Evolutionary conservation across 2,329 filamentous ascomycete genomes (phyloP).

Genomic region (Colletotrichum musicola): DNA sequence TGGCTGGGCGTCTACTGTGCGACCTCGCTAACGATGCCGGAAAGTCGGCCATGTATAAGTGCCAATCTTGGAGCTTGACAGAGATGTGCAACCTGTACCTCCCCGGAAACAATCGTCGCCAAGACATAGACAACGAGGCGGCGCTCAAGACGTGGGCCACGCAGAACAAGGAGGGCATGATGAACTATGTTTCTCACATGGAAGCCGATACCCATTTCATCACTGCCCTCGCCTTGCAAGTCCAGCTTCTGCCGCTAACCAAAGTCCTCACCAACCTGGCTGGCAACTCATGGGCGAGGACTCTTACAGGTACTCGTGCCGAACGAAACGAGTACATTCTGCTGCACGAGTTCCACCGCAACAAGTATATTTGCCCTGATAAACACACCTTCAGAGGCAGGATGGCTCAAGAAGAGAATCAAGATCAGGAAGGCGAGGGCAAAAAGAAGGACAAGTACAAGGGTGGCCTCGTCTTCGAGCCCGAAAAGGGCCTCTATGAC

Average conservation of each 20-base stretch:
- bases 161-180: conserved; percentile 81
- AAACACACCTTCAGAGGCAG: conserved; percentile 87
- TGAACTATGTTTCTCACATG: conserved; percentile 94
- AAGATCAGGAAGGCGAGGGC: conserved; percentile 78
- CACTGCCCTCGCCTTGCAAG: conserved; percentile 86
- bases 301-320: conserved; percentile 92
- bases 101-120: conserved; percentile 76
- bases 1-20: conserved; percentile 89
- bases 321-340: conserved; percentile 99
- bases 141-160: conserved; percentile 89
- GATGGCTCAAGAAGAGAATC: conserved; percentile 76
- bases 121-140: conserved; percentile 89
- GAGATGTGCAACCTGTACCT: conserved; percentile 98
- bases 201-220: conserved; percentile 98
- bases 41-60: conserved; percentile 97
- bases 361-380: conserved; percentile 98
- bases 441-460: conserved; percentile 99
- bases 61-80: conserved; percentile 96
- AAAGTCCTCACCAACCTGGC: conserved; percentile 97
- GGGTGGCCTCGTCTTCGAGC: conserved; percentile 97
- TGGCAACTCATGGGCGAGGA: conserved; percentile 98
- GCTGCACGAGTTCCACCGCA: conserved; percentile 94
- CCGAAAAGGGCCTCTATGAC: conserved; percentile 97
- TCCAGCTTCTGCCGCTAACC: conserved; percentile 92
- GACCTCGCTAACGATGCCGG: conserved; percentile 96